Base-by-base conservation (phyloP, 495 filamentous ascomycete species). In the Neurospora sp. region DNA sequence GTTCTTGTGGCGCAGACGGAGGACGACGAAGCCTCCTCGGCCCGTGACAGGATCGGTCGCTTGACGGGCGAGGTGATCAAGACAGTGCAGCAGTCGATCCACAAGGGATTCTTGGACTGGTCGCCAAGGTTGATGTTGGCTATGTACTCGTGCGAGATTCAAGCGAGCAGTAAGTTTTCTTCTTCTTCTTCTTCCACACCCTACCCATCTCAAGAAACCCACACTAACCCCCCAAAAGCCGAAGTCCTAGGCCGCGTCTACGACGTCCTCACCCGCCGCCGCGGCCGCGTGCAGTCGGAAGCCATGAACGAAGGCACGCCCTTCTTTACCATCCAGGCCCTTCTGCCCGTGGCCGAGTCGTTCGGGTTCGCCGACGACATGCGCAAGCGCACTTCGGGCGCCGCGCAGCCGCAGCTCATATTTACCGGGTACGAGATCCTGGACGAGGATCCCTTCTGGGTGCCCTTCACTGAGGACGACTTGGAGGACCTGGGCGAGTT, bases 71-170 rank as follows among this genome's bases (percentile, higher is more conserved):
- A 97, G 81, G 88, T 95, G 18, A 96, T 99, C 81, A 92, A 92
- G 78, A 90, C 92, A 1, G 91, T 94, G 5, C 93, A 93, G 70
- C 89, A 93, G 42, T 89, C 92, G n/a, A 95, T 98, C 75, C 87
- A 89, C 20, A 89, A 92, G 77, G 95, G 91, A 18, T 97, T 98
- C 85, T 83, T 97, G 4, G 96, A 98, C 85, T 99, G 95, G 95
- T 94, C 91, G 72, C 94, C 96, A 1, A 89, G 96, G 2, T 86
- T 99, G 39, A 87, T 98, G 85, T 90, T 98, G 70, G 94, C 96
- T n/a, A 98, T 98, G 93, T 99, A 99, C 84, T 93, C 90, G 72
- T 95, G 93, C 80, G 95, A 98, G 78, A 98, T 99, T 77, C 96
- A 98, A 86, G 93, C 95, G 70, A 93, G 92, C 46, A 93, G 92